Conservation (phyloP, 257 asterid species). For the Ophiorrhiza pumila region DNA sequence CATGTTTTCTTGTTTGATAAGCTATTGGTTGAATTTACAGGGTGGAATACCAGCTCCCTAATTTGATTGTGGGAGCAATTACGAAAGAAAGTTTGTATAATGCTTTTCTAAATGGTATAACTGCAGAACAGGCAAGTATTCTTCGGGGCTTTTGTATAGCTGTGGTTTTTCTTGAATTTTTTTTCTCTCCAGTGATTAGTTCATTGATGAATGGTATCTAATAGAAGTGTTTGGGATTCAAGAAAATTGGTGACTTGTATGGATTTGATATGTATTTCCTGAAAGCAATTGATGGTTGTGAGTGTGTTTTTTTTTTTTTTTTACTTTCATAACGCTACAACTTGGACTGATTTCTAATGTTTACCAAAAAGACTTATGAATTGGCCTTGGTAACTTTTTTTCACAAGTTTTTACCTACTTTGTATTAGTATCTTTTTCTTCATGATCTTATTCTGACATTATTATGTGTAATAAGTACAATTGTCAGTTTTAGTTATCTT, state of each 20-base stretch:
- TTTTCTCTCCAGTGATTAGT: not conserved
- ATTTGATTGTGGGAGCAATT: slow-evolving; percentile 91
- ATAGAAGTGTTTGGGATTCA: slow-evolving; percentile 1
- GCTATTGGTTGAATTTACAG: slow-evolving; percentile 43
- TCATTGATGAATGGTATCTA: not conserved
- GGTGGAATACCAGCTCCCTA: slow-evolving; percentile 96
- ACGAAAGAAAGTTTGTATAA: slow-evolving; percentile 90
- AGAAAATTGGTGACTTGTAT: not conserved
- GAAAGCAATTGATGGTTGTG: not conserved
- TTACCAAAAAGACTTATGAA: not conserved
- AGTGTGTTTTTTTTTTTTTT: no score
- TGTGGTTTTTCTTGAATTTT: not conserved
- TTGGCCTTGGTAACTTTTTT: not conserved
- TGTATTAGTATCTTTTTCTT: not conserved
- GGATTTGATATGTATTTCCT: not conserved
- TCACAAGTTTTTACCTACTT: not conserved
- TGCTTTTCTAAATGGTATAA: slow-evolving; percentile 85
- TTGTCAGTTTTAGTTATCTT: not conserved
- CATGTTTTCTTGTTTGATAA: slow-evolving; percentile 1
- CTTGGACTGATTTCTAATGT: not conserved
- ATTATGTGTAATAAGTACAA: no score
- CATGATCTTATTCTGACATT: not conserved
- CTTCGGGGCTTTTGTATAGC: slow-evolving; percentile 2
- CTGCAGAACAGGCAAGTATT: slow-evolving; percentile 73
- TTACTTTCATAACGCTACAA: not conserved